Evolutionary conservation across 179 eudicot species (phyloP).

Genomic region (Actinidia polygama): DNA sequence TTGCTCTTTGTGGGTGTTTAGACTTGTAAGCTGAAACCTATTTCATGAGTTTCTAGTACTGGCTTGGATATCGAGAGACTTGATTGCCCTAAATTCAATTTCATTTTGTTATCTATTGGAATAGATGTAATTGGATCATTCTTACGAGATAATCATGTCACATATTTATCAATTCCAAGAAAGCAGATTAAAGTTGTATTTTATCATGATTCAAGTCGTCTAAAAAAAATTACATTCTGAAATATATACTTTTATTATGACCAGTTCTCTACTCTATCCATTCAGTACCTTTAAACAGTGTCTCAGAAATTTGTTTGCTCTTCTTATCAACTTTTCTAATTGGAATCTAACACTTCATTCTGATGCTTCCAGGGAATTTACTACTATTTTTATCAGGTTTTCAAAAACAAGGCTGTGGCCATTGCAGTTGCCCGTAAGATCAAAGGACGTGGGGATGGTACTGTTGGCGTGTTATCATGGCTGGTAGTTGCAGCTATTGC

Average conservation of each 20-base stretch:
- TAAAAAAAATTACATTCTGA: too few species aligned
- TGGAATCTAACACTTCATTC: constrained; percentile 13
- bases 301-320: background rate
- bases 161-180: too few species aligned
- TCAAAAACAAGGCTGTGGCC: constrained; percentile 89
- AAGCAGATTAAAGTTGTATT: too few species aligned
- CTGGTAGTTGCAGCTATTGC: constrained; percentile 92
- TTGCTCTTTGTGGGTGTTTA: too few species aligned
- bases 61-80: too few species aligned
- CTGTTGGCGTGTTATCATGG: constrained; percentile 86
- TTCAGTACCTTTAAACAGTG: constrained; percentile 4
- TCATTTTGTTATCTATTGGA: too few species aligned
- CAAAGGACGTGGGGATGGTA: constrained; percentile 84
- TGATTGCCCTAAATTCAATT: too few species aligned
- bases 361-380: constrained; percentile 70
- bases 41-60: too few species aligned
- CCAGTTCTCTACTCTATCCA: background rate
- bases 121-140: too few species aligned
- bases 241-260: background rate
- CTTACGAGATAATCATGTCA: too few species aligned
- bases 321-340: background rate
- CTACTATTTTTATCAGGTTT: constrained; percentile 93
- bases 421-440: constrained; percentile 64
- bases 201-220: too few species aligned
- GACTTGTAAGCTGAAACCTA: too few species aligned